A percentile compares a stretch with the other conserved stretches of the same genome.
These are phyloP conservation scores for Breynia disticha DNA, from an alignment of 441 rosid genomes.

Conservation along the genomic window DNA sequence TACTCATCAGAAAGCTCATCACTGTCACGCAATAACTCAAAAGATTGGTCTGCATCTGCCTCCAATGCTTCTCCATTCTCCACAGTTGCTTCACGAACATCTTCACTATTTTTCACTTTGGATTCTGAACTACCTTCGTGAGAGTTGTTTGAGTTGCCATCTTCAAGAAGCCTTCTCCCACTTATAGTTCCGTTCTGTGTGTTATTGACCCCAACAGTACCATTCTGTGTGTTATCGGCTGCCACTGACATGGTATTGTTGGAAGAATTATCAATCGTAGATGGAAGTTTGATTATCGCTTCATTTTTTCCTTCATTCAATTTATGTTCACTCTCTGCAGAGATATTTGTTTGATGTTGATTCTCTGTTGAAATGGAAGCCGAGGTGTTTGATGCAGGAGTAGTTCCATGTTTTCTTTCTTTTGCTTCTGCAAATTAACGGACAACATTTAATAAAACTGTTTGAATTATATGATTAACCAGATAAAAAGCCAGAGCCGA, in stretches of 20 bases:
- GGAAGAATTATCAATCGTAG: conserved; percentile 32
- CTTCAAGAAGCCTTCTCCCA: conserved; percentile 76
- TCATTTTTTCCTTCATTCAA: conserved; percentile 33
- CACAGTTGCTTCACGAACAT: conserved; percentile 54
- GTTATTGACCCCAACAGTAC: conserved; percentile 21
- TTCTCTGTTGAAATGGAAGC: background rate
- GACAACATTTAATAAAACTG: conserved; percentile 18
- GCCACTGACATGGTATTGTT: conserved; percentile 20
- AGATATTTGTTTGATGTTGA: conserved; percentile 7
- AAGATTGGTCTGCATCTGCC: conserved; percentile 85
- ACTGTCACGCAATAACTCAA: conserved; percentile 81
- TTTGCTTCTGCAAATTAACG: conserved; percentile 36
- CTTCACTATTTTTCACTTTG: conserved; percentile 28
- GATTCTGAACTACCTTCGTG: conserved; percentile 41
- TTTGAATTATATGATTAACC: conserved; percentile 7
- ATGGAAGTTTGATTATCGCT: conserved; percentile 34
- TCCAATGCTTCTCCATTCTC: conserved; percentile 83
- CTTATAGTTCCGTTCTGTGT: conserved; percentile 35
- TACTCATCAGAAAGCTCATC: conserved; percentile 94
- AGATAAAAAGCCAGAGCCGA: too few species aligned
- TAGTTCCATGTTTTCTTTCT: conserved; percentile 25
- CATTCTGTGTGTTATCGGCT: conserved; percentile 27
- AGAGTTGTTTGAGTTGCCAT: conserved; percentile 39
- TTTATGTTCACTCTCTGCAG: conserved; percentile 34
- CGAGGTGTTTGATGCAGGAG: background rate